Evolutionary conservation across 345 rosid species (phyloP).

Genomic region (Euphorbia lathyris): DNA sequence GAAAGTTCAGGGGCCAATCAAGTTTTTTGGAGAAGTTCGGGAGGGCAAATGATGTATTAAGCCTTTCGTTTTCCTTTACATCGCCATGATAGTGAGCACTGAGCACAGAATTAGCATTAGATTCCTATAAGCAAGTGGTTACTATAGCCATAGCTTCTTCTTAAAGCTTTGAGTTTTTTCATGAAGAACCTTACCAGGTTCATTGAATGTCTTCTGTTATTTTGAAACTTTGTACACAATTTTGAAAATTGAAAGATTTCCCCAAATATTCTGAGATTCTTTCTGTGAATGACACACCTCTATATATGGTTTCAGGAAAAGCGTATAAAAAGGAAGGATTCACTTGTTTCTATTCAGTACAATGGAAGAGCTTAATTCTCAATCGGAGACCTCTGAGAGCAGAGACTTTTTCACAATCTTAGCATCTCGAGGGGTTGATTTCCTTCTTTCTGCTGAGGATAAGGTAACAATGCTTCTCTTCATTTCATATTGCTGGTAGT

Average conservation of each 20-base stretch:
- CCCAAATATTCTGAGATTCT: background rate
- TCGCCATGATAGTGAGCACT: background rate
- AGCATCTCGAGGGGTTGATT: slow-evolving; percentile 56
- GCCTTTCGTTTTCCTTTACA: background rate
- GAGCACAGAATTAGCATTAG: slow-evolving; percentile 2
- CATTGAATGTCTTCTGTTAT: background rate
- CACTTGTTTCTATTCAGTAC: slow-evolving; percentile 12
- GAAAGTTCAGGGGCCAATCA: too few relatives aligned
- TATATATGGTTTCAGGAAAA: slow-evolving; percentile 5
- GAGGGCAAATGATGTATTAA: too few relatives aligned
- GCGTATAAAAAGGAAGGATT: slow-evolving; percentile 15
- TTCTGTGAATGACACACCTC: slow-evolving; percentile 5
- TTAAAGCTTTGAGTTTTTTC: background rate
- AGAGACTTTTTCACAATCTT: slow-evolving; percentile 37
- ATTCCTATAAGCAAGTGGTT: slow-evolving; percentile 2
- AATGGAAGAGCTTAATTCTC: slow-evolving; percentile 41
- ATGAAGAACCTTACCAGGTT: background rate
- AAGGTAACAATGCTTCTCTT: slow-evolving; percentile 34
- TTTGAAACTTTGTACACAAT: background rate
- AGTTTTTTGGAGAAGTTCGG: too few relatives aligned
- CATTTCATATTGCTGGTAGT: background rate
- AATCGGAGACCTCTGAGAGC: slow-evolving; percentile 17
- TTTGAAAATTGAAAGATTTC: background rate
- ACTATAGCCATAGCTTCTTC: background rate
- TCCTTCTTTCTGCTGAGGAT: slow-evolving; percentile 49